A percentile compares a stretch with the other conserved stretches of the same genome.
phyloP scores from a whole-genome alignment of 129 eudicot genomes.

The Oenanthe sinensis region DNA sequence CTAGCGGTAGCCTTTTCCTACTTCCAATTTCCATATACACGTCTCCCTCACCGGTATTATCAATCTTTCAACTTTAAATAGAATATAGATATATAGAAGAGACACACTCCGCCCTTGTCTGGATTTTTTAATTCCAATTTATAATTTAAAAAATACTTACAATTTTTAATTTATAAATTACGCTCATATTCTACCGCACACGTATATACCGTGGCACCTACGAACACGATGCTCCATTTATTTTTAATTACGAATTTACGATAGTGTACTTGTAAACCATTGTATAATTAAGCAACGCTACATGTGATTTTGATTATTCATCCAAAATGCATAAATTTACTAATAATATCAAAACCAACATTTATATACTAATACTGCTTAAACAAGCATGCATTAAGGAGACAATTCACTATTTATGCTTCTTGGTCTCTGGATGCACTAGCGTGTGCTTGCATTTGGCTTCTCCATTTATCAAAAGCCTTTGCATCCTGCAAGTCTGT shows the following conservation, averaged over 20 bases:
- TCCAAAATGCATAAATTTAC: not conserved
- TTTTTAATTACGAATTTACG: too few species aligned
- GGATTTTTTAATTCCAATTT: too few species aligned
- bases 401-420: slow-evolving; percentile 22
- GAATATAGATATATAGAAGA: too few species aligned
- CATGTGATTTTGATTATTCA: not conserved
- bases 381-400: too few species aligned
- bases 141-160: too few species aligned
- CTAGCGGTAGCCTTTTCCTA: not conserved
- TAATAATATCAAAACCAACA: not conserved
- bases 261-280: not conserved
- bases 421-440: slow-evolving; percentile 32
- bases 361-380: too few species aligned
- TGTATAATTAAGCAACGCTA: not conserved
- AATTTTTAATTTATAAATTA: too few species aligned
- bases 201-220: too few species aligned
- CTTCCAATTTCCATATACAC: not conserved
- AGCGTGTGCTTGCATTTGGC: slow-evolving; percentile 48
- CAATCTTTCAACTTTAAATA: not conserved
- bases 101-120: too few species aligned
- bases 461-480: slow-evolving; percentile 84
- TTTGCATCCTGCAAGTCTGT: too few species aligned
- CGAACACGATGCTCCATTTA: too few species aligned
- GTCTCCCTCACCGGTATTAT: not conserved
- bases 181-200: too few species aligned